A percentile compares a stretch with the other conserved stretches of the same genome.
phyloP scores from a whole-genome alignment of 805 yeast genomes.

The Myxozyma nipponensis region DNA sequence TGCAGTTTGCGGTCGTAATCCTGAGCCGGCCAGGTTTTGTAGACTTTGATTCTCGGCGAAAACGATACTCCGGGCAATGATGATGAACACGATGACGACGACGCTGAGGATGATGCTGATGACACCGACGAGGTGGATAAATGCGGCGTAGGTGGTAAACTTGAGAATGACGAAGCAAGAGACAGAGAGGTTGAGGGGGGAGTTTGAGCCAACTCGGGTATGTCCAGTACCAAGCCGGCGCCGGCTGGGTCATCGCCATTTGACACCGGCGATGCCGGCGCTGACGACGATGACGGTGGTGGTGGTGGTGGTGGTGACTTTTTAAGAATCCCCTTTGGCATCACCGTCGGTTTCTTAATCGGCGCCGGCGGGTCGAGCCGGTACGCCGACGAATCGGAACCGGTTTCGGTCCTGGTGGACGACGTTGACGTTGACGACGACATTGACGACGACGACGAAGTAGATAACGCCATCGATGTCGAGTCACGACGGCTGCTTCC shows the following conservation, averaged over 20 bases:
- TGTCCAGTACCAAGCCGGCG: too few species aligned
- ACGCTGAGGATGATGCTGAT: conserved; percentile 5
- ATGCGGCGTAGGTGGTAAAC: background rate
- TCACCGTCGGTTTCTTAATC: background rate
- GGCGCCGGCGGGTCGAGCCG: background rate
- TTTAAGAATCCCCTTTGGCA: background rate
- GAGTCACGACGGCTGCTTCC: too few species aligned
- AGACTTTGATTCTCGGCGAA: conserved; percentile 76
- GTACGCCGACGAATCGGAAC: background rate
- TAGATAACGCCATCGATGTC: background rate
- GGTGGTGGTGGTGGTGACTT: background rate
- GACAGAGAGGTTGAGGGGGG: background rate
- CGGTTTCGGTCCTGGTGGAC: background rate
- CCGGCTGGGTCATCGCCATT: background rate
- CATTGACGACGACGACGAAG: background rate
- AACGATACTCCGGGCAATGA: conserved; percentile 47
- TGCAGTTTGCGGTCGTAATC: conserved; percentile 68
- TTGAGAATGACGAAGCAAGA: background rate
- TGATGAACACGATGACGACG: background rate
- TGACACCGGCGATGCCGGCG: background rate
- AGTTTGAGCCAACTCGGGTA: background rate
- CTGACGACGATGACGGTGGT: background rate
- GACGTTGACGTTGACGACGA: background rate
- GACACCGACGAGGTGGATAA: background rate
- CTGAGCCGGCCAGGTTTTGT: conserved; percentile 74